phyloP scores from a whole-genome alignment of 2,329 filamentous ascomycete species.

The Apiospora koreana region DNA sequence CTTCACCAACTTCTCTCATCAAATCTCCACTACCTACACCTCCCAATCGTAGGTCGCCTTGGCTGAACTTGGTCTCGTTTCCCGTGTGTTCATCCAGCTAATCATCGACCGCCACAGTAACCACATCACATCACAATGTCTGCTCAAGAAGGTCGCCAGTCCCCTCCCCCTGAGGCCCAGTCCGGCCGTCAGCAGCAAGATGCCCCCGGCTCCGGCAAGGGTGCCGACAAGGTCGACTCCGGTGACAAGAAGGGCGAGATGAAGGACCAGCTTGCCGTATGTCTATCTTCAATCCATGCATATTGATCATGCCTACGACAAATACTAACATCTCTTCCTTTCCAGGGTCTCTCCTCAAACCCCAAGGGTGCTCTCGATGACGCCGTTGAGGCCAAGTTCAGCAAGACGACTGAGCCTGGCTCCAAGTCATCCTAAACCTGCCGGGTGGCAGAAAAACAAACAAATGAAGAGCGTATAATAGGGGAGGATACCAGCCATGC shows the following conservation, averaged over 20 bases:
- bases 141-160: conserved; percentile 66
- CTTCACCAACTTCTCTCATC: background rate
- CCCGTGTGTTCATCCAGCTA: background rate
- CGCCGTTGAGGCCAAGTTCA: conserved; percentile 59
- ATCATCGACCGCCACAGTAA: background rate
- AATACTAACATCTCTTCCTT: background rate
- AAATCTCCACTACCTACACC: conserved; percentile 14
- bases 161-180: conserved; percentile 72
- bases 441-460: background rate
- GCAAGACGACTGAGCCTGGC: conserved; percentile 41
- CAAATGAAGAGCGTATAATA: background rate
- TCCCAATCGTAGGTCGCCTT: conserved; percentile 14
- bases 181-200: conserved; percentile 64
- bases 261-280: conserved; percentile 55
- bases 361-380: conserved; percentile 66
- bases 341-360: conserved; percentile 61
- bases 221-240: conserved; percentile 50
- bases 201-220: conserved; percentile 57
- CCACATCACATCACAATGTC: conserved; percentile 58
- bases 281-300: conserved; percentile 14
- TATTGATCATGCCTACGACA: background rate
- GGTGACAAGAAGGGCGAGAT: conserved; percentile 53
- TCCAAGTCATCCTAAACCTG: background rate
- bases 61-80: background rate
- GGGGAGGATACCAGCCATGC: conserved; percentile 13